Conservation (phyloP, 2,329 filamentous ascomycete species). For the Cladophialophora exuberans region DNA sequence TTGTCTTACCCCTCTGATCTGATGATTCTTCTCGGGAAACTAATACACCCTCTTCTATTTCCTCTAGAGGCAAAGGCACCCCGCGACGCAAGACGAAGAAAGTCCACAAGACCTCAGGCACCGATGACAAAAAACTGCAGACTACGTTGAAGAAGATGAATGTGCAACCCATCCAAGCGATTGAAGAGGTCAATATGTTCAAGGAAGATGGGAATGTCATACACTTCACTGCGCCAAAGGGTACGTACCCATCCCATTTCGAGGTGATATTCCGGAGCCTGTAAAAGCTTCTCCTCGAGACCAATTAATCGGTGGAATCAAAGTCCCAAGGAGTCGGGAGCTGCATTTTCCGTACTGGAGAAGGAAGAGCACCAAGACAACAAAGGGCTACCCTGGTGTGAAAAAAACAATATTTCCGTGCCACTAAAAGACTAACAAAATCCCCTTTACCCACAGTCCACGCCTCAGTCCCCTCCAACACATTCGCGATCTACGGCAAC, state of each 20-base stretch:
- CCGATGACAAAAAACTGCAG: constrained; percentile 99
- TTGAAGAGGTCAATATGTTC: constrained; percentile 99
- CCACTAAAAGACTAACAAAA: constrained; percentile 2
- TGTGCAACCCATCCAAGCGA: constrained; percentile 98
- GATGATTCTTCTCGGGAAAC: no score
- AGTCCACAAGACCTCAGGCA: constrained; percentile 86
- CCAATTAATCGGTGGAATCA: no score
- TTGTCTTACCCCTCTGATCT: no score
- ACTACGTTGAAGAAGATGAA: constrained; percentile 98
- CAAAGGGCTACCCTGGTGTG: background rate
- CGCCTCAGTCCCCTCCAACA: constrained; percentile 96
- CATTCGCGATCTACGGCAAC: constrained; percentile 98
- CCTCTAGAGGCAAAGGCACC: constrained; percentile 86
- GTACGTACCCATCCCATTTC: constrained; percentile 58
- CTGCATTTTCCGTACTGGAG: background rate
- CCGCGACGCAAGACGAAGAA: constrained; percentile 98
- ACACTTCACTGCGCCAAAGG: constrained; percentile 97
- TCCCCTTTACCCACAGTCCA: constrained; percentile 66
- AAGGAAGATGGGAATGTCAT: constrained; percentile 99
- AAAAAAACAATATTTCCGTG: background rate
- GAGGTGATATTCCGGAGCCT: background rate
- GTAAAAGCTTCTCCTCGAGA: no score
- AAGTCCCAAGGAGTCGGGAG: background rate
- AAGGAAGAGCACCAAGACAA: background rate
- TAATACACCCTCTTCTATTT: no score